Conservation (phyloP, 495 filamentous ascomycete genomes). For the Penicillium cinerascens region DNA sequence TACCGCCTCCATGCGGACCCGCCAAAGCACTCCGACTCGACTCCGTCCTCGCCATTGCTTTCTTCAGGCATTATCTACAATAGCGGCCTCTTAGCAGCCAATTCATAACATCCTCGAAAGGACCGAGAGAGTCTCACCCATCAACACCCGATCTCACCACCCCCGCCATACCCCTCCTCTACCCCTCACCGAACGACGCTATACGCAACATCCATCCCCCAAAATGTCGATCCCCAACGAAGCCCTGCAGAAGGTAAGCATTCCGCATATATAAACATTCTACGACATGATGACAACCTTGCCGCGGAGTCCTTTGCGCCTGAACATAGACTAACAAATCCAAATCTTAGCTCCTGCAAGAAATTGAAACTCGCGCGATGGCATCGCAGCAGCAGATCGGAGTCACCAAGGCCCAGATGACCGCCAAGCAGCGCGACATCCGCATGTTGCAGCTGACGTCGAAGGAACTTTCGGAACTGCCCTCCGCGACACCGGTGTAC, state of each 20-base stretch:
- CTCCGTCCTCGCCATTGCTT: neutral
- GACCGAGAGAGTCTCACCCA: neutral
- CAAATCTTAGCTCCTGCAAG: conserved; percentile 70
- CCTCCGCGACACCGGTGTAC: conserved; percentile 79
- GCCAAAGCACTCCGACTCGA: neutral
- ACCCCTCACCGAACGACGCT: neutral
- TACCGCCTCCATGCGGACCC: neutral
- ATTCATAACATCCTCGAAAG: neutral
- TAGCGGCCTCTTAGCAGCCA: neutral
- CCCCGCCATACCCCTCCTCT: neutral
- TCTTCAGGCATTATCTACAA: neutral
- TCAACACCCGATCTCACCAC: neutral
- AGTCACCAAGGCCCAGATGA: conserved; percentile 80
- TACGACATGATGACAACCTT: neutral
- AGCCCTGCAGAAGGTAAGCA: conserved; percentile 82
- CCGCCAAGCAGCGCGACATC: conserved; percentile 81
- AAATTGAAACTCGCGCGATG: conserved; percentile 86
- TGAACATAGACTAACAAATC: conserved; percentile 8
- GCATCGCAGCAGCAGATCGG: conserved; percentile 89
- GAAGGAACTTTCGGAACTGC: conserved; percentile 72
- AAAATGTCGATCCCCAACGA: conserved; percentile 95
- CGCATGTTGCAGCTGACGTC: conserved; percentile 86
- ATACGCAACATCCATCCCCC: conserved; percentile 1
- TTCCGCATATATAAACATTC: neutral
- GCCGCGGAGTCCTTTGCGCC: too few species aligned